Conservation (phyloP, 2,329 filamentous ascomycete species). For the Diaporthe sp. region DNA sequence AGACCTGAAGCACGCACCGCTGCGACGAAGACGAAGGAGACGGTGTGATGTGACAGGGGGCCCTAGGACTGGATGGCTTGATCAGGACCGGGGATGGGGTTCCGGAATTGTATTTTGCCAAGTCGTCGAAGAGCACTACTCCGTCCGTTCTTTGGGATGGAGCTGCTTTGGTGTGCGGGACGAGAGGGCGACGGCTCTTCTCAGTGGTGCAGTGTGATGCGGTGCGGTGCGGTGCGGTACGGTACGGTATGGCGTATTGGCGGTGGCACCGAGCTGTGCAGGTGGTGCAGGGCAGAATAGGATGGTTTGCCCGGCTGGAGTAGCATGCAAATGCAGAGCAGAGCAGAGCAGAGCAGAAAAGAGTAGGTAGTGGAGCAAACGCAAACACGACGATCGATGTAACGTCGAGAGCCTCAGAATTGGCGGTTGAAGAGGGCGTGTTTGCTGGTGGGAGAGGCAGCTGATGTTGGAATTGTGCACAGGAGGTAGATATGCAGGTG, state of each 20-base stretch:
- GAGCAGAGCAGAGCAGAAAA: constrained; percentile 8
- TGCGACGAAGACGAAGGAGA: constrained; percentile 25
- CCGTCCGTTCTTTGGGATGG: neutral
- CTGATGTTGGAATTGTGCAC: neutral
- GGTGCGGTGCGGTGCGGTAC: neutral
- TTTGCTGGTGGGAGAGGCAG: constrained; percentile 16
- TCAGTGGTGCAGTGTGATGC: constrained; percentile 7
- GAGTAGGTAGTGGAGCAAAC: constrained; percentile 11
- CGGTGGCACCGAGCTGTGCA: neutral
- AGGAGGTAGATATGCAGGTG: constrained; percentile 16
- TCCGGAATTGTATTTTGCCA: constrained; percentile 34
- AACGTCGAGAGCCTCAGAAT: constrained; percentile 27
- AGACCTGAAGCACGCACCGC: constrained; percentile 26
- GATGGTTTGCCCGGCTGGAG: constrained; percentile 2
- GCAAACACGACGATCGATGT: constrained; percentile 24
- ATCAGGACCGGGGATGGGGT: constrained; percentile 31
- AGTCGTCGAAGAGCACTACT: constrained; percentile 9
- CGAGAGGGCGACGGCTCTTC: neutral
- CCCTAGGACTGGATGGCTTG: constrained; percentile 17
- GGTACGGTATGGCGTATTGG: neutral
- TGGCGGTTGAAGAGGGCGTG: constrained; percentile 7
- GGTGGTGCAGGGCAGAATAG: constrained; percentile 9
- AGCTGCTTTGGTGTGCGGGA: neutral
- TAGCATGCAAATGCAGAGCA: constrained; percentile 2
- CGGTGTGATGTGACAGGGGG: constrained; percentile 35